A percentile compares a stretch with the other conserved stretches of the same genome.
Evolutionary conservation across 129 eudicot genomes (phyloP).

Genomic region (Calendula officinalis): DNA sequence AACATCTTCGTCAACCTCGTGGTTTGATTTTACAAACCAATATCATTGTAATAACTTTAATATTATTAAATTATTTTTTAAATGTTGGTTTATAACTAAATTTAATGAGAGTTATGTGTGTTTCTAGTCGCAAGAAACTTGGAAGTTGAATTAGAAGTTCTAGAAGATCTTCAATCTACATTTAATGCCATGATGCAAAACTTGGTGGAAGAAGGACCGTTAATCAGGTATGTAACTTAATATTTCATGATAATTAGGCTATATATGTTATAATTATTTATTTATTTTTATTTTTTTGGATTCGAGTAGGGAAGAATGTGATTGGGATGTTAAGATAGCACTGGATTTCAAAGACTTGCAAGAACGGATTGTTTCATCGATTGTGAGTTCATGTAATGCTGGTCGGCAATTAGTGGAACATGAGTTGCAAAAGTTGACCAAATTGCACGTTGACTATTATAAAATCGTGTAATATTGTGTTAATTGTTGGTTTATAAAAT

Average conservation of each 20-base stretch:
- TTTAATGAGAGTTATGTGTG: slow-evolving; percentile 4
- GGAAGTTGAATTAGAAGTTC: slow-evolving; percentile 61
- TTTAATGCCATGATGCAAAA: slow-evolving; percentile 63
- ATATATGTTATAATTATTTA: not conserved
- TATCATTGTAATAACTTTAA: slow-evolving; percentile 37
- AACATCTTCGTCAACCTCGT: slow-evolving; percentile 53
- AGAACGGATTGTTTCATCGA: slow-evolving; percentile 56
- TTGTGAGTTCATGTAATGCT: slow-evolving; percentile 46
- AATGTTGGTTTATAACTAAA: slow-evolving; percentile 1
- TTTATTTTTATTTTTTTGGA: not conserved
- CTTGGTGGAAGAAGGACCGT: slow-evolving; percentile 41
- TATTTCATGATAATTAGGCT: not conserved
- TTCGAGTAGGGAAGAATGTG: slow-evolving; percentile 35
- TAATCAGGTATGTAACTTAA: slow-evolving; percentile 41
- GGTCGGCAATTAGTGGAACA: slow-evolving; percentile 42
- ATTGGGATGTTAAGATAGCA: slow-evolving; percentile 85
- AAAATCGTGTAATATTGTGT: no score
- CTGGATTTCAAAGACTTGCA: slow-evolving; percentile 57
- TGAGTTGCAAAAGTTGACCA: slow-evolving; percentile 34
- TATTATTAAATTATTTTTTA: slow-evolving; percentile 11
- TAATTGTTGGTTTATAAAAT: no score
- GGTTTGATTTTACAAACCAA: slow-evolving; percentile 25
- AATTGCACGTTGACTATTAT: no score
- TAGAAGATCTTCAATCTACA: slow-evolving; percentile 52
- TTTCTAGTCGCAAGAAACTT: slow-evolving; percentile 53